These are phyloP conservation scores for Apiospora phragmitis DNA, from an alignment of 2,329 filamentous ascomycete species.

Conservation along the genomic window DNA sequence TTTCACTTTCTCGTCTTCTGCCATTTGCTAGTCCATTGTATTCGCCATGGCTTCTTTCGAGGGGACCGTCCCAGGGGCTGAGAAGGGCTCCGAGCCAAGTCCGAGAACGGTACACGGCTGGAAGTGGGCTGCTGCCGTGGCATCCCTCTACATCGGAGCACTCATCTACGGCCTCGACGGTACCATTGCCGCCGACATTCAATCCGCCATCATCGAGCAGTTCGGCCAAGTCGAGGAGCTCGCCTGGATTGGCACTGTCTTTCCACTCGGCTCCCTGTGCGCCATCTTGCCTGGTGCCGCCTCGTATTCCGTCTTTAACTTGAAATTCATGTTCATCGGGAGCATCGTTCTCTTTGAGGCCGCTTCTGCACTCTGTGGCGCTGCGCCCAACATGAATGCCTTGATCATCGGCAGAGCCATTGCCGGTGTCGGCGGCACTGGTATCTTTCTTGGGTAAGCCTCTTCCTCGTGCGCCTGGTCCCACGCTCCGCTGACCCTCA, in stretches of 20 bases:
- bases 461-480: too few species aligned
- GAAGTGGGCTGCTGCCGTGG: slow-evolving; percentile 2
- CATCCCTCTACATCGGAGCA: slow-evolving; percentile 15
- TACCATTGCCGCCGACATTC: slow-evolving; percentile 39
- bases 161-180: slow-evolving; percentile 35
- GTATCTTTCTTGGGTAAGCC: slow-evolving; percentile 39
- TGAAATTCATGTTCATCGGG: slow-evolving; percentile 40
- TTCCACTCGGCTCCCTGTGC: slow-evolving; percentile 41
- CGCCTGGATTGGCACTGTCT: slow-evolving; percentile 41
- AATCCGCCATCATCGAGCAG: slow-evolving; percentile 39
- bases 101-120: background rate
- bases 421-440: slow-evolving; percentile 45
- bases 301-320: slow-evolving; percentile 42
- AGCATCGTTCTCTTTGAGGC: slow-evolving; percentile 21
- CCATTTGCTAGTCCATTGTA: too few species aligned
- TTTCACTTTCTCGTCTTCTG: too few species aligned
- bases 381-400: slow-evolving; percentile 42
- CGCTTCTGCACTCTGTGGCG: slow-evolving; percentile 42
- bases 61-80: background rate
- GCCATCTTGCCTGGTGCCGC: slow-evolving; percentile 33
- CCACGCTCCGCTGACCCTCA: too few species aligned
- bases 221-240: slow-evolving; percentile 41
- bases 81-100: background rate
- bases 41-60: background rate
- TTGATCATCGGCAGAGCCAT: slow-evolving; percentile 49